Base-by-base conservation (phyloP, 768 basidiomycete species). In the Clitopilus hobsonii region DNA sequence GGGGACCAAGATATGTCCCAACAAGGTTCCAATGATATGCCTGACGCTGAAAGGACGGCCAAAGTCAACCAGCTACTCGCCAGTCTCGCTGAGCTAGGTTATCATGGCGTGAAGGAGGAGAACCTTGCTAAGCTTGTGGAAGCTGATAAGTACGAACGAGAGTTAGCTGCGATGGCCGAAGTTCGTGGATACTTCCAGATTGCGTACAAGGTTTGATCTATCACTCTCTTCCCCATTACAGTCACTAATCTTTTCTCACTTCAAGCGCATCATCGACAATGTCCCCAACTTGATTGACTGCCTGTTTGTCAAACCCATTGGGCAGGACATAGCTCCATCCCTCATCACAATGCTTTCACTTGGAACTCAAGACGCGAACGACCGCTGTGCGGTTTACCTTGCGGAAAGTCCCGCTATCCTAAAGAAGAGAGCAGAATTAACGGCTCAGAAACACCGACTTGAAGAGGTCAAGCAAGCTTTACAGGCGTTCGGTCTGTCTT, bases 181-280 rank as follows among this genome's bases (percentile, higher is more conserved):
- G 71, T 75, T 3, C 62, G 70, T 7, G 76, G 76, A 14, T 78
- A 79, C 59, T 78, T 74, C 65, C 72, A 76, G 60, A 71, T 78
- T 11, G 67, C 78, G 0, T 78, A 74, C 62, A 79, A 78, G 66
- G 78, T 67, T 1, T n/a, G 63, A n/a, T n/a, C n/a, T 27, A 18
- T 14, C 14, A 22, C 7, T 57, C 23, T 14, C 16, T 52, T 26
- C 26, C 38, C 8, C 29, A 14, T 47, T 38, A 5, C 36, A n/a
- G 4, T 5, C 18, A 48, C 32, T 3, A 23, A 48, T 52, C 38
- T 24, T 45, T n/a, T 18, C 26, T 24, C 7, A 6, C 24, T 26
- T 51, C 24, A 54, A 80, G 78, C 69, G 77, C n/a, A 65, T 79
- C 55, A 75, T 78, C 51, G 78, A 80, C 57, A 67, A 67, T 51